phyloP scores from a whole-genome alignment of 2,329 filamentous ascomycete species.

The Colletotrichum limetticola region DNA sequence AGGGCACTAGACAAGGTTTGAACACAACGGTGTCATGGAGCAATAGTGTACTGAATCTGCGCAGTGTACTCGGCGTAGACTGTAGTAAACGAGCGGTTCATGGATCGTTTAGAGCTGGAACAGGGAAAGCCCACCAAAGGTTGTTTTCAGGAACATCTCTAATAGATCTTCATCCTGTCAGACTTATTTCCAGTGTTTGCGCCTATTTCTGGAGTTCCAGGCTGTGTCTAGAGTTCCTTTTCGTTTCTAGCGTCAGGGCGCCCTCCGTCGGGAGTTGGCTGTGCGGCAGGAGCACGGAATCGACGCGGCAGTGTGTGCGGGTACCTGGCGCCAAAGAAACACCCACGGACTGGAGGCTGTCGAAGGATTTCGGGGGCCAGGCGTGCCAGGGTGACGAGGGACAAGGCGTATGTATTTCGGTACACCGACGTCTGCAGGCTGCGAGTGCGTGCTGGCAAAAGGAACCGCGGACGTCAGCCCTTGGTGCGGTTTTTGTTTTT shows the following conservation, averaged over 20 bases:
- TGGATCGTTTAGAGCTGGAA: conserved; percentile 17
- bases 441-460: conserved; percentile 18
- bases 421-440: not conserved
- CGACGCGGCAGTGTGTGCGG: conserved; percentile 20
- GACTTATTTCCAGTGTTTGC: conserved; percentile 4
- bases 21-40: not conserved
- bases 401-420: not conserved
- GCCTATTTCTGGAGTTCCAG: conserved; percentile 15
- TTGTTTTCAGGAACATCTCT: conserved; percentile 14
- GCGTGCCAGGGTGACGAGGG: not conserved
- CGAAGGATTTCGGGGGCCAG: conserved; percentile 10
- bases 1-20: conserved; percentile 1
- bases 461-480: conserved; percentile 21
- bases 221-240: conserved; percentile 23
- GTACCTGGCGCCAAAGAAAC: conserved; percentile 24
- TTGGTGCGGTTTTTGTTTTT: conserved; percentile 20
- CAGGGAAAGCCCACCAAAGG: conserved; percentile 9
- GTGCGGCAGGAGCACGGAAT: conserved; percentile 1
- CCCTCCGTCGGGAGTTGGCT: not conserved
- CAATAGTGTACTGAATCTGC: not conserved
- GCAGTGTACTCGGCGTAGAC: too few species aligned
- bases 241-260: conserved; percentile 25
- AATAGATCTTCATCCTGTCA: not conserved
- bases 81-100: not conserved
- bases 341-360: conserved; percentile 21